These are phyloP conservation scores for Straminergon stramineum DNA, from an alignment of 225 moss, liverwort and hornwort species.

Conservation along the genomic window DNA sequence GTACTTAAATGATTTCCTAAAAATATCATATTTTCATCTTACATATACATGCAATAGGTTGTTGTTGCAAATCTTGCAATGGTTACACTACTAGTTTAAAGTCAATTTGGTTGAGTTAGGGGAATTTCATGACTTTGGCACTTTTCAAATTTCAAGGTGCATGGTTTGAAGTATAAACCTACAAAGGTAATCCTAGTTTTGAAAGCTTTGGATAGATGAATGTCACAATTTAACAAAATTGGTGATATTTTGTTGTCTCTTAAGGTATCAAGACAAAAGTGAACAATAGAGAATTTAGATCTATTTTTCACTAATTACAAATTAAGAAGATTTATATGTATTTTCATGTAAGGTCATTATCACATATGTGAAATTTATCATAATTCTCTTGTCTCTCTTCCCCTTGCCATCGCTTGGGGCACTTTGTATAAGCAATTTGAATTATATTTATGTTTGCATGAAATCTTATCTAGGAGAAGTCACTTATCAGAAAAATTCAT, in stretches of 20 bases:
- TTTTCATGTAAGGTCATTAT: not conserved
- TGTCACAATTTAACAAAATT: not conserved
- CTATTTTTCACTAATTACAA: not conserved
- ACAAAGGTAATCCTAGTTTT: not conserved
- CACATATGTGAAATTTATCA: rapidly evolving
- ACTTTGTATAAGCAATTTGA: not conserved
- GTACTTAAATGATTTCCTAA: too few species aligned
- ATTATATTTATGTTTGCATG: not conserved
- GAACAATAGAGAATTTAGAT: not conserved
- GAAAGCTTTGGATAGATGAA: not conserved
- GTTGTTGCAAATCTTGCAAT: too few species aligned
- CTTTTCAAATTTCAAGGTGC: not conserved
- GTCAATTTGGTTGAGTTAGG: not conserved
- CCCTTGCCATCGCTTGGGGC: too few species aligned
- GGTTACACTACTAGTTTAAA: too few species aligned
- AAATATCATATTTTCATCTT: too few species aligned
- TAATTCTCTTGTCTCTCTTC: not conserved
- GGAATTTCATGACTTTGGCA: too few species aligned
- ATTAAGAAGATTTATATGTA: not conserved
- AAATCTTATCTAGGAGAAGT: not conserved
- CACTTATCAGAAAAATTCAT: not conserved
- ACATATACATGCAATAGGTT: too few species aligned
- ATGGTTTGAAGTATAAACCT: not conserved
- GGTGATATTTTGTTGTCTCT: not conserved
- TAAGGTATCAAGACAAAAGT: not conserved